Evolutionary conservation across 352 stramenopile species (phyloP).

Genomic region (Blastocystis sp.): DNA sequence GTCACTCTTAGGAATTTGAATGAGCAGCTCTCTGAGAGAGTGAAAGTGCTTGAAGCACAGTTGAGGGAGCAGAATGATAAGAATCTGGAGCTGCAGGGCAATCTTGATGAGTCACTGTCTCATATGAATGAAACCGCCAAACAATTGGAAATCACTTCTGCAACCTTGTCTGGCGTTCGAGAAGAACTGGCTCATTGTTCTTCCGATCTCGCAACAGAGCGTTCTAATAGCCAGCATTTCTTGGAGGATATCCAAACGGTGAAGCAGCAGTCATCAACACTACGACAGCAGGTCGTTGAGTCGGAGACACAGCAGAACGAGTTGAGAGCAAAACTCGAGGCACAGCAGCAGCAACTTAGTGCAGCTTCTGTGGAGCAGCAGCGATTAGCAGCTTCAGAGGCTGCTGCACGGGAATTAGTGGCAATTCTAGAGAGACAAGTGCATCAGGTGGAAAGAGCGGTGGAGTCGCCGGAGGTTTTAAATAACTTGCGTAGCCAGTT

Average conservation of each 20-base stretch:
- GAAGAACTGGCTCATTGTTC: background rate
- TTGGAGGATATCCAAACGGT: conserved; percentile 16
- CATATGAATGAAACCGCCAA: background rate
- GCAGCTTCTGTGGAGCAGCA: background rate
- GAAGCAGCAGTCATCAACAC: background rate
- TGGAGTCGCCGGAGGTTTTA: background rate
- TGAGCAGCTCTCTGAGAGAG: background rate
- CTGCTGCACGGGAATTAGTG: background rate
- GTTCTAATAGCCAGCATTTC: background rate
- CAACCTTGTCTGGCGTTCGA: background rate
- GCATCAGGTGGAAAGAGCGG: background rate
- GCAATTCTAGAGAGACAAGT: background rate
- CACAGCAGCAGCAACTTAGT: background rate
- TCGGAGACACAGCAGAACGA: background rate
- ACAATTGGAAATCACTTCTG: background rate
- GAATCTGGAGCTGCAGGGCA: background rate
- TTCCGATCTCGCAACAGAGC: background rate
- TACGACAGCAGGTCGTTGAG: background rate
- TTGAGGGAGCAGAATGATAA: background rate
- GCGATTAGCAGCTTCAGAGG: background rate
- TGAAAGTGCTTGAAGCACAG: background rate
- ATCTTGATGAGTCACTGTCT: background rate
- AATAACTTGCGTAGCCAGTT: background rate
- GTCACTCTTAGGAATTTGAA: background rate
- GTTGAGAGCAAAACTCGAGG: background rate